Evolutionary conservation across 345 rosid genomes (phyloP), one percentile per base, ranked within the genome.

Genomic region (Eucalyptus melliodora): DNA sequence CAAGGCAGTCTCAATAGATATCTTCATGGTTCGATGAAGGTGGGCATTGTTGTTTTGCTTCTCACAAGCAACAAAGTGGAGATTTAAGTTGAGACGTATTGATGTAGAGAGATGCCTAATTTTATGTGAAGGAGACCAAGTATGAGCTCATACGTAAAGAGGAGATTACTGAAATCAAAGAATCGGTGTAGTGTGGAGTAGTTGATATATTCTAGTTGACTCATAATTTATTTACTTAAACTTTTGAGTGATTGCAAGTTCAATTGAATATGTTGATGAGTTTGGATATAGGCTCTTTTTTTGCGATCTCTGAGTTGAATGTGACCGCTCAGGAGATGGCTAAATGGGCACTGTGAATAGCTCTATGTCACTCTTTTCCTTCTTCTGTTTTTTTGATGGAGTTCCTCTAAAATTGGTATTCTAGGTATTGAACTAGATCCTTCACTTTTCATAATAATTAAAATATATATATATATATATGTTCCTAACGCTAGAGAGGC

Each of bases 401-500:
- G 82, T 72, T 72, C 82, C 82, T 72, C 44, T 37, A 40, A 9
- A 37, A 5, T 37, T 72, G 82, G 23, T 34, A 72, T 34, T 72
- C 82, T 9, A 10, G 82, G 40, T 72, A 19, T 34, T 37, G 82
- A 72, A 34, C 23, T 37, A 9, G 44, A 72, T 72, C 82, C 13
- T 34, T 72, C 40, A 37, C 7, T 72, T 53, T 53, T 53, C 56
- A 19, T 53, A 53, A 53, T 34, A 72, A 34, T 47, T 10, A 69
- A 12, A 62, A 30, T n/a, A n/a, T n/a, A n/a, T n/a, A n/a, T n/a
- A 13, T 1, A 62, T 1, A 62, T 5, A 12, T 1, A 13, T 14
- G 72, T 62, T 62, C 19, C 72, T 6, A 62, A 30, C 8, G 37
- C 72, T 62, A 30, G 72, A 62, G 72, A 62, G 72, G 16, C 72